Base-by-base conservation (phyloP, 1,139 yeast genomes). In the Spencermartinsiella ligniputridi region DNA sequence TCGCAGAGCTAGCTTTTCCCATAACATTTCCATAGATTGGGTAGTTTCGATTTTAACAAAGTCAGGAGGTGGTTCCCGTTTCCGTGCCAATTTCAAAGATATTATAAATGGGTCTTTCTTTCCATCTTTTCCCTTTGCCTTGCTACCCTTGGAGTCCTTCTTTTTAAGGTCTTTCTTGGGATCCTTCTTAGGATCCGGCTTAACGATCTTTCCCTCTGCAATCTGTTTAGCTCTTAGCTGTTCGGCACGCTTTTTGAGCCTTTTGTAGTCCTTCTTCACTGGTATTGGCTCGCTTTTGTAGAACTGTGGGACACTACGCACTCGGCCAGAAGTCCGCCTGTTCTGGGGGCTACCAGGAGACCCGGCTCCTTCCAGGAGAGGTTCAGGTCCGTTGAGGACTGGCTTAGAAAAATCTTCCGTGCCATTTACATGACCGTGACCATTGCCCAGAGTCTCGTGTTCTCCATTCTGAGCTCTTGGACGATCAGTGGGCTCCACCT, bases 1-100 rank as follows among this genome's bases (percentile, higher is more conserved):
- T 2, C 64, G 54, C 15, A 60, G 41, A 13, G 54, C 48, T 6
- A 60, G 50, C 35, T 54, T 49, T 11, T 45, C 48, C 63, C 63
- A 59, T 3, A 60, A 37, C 13, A 60, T 46, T 20, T 52, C 53
- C 8, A 51, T 46, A 18, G 64, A 57, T 41, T 44, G 51, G n/a
- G 42, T 44, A 13, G 58, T 45, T 16, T 51, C 51, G 15, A 60
- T 43, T 11, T 52, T 51, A 8, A 41, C 41, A 39, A 60, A 56
- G 18, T 40, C 41, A 3, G 64, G 64, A 8, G 61, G 60, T 1
- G 51, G 53, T 2, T 51, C 54, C 34, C 43, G 39, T 40, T 50
- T 44, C 19, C 41, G 39, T 15, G 29, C 33, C 17, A 41, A 37
- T 36, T 49, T 46, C 29, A 44, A 39, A 3, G 52, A 47, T 12